Conservation (phyloP, 2,329 filamentous ascomycete genomes). For the Cladosporium phlei region DNA sequence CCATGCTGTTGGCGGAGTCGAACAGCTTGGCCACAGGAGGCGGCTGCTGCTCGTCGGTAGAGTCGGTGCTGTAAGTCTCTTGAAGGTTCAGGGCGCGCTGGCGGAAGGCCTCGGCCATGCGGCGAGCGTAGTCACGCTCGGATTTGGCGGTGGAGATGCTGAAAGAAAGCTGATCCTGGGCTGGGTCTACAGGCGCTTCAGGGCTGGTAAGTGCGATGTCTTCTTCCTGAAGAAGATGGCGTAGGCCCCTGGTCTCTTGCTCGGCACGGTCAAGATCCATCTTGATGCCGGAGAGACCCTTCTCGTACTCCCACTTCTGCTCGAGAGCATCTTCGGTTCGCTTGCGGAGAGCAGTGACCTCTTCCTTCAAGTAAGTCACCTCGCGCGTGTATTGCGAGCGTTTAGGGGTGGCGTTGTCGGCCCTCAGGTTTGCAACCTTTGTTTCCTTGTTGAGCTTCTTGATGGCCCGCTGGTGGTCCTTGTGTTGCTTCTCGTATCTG, state of each 20-base stretch:
- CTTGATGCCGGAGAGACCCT: conserved; percentile 79
- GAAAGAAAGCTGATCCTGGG: conserved; percentile 43
- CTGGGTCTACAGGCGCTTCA: conserved; percentile 18
- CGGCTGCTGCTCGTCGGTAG: conserved; percentile 9
- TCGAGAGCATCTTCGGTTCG: conserved; percentile 91
- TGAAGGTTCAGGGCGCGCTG: conserved; percentile 57
- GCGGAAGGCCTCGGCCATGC: conserved; percentile 59
- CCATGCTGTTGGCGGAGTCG: conserved; percentile 70
- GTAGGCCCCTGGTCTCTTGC: conserved; percentile 82
- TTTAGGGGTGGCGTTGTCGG: conserved; percentile 60
- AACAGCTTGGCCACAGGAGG: conserved; percentile 60
- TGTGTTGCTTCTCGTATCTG: conserved; percentile 78
- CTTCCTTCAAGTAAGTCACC: conserved; percentile 70
- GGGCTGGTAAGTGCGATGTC: conserved; percentile 67
- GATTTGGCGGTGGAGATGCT: conserved; percentile 65
- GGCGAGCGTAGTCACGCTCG: conserved; percentile 67
- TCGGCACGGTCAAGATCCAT: conserved; percentile 96
- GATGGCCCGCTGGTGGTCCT: conserved; percentile 77
- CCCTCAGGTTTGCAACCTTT: conserved; percentile 68
- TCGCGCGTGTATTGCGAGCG: conserved; percentile 80
- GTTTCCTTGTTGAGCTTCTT: conserved; percentile 56
- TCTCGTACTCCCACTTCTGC: conserved; percentile 94
- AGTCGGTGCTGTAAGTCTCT: conserved; percentile 58
- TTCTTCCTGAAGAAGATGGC: conserved; percentile 71
- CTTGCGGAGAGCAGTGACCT: conserved; percentile 77